Base-by-base conservation (phyloP, 768 basidiomycete species). In the Trametes punicea region DNA sequence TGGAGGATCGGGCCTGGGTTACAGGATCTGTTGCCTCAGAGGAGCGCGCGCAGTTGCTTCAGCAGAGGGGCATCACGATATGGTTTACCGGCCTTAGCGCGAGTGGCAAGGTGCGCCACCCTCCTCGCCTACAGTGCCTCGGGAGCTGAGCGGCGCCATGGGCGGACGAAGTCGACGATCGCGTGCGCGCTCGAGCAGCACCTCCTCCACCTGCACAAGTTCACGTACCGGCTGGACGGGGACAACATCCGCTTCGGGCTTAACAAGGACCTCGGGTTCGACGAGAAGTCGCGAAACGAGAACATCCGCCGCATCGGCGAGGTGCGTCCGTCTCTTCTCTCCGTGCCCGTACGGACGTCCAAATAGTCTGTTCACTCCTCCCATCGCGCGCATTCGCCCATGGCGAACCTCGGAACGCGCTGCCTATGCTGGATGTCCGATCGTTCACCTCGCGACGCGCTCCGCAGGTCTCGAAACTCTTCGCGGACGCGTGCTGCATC, bases 261-360 rank as follows among this genome's bases (percentile, higher is more conserved):
- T 48, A 99, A 98, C 79, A 98, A 90, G 73, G 94, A 97, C 68
- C 85, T 98, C 36, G 92, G 93, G 4, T 98, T 98, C 65, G 88
- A 92, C 63, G 92, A 94, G 66, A 85, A 82, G 67, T 94, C 94
- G 46, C 81, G 94, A 52, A 90, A 89, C 61, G 92, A 97, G 73
- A 95, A 99, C 73, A 98, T 99, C 67, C 87, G 97, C 48, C 81
- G 97, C 54, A 97, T 98, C 59, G 93, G 94, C 63, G 96, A 99
- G 85, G 93, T 91, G 62, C 51, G 76, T 56, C 10, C 18, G 9
- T 23, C 10, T n/a, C 15, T 18, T 38, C 13, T 5, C 16, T 18
- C n/a, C 34, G n/a, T n/a, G n/a, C n/a, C n/a, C n/a, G n/a, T n/a
- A n/a, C n/a, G n/a, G n/a, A n/a, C n/a, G n/a, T n/a, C n/a, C n/a